Percentiles rank a stretch among this genome's conserved stretches.
Conservation (phyloP, 2,329 filamentous ascomycete species). For the Paraphaeosphaeria minitans region DNA sequence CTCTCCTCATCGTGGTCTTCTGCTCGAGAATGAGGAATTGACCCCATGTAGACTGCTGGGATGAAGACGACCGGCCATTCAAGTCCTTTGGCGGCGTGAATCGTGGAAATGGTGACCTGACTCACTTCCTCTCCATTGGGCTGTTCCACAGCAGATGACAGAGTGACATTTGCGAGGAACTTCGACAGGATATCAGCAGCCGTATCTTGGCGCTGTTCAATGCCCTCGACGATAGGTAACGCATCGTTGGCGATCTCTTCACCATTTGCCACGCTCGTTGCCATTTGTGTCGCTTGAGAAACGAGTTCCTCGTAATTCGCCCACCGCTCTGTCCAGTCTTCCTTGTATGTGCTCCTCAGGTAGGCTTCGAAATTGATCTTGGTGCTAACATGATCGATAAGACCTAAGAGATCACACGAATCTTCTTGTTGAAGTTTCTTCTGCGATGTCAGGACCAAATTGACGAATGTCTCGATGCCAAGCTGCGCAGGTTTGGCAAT, state of each 20-base stretch:
- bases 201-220: constrained; percentile 64
- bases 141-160: constrained; percentile 79
- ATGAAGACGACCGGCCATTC: constrained; percentile 98
- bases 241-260: constrained; percentile 53
- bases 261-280: constrained; percentile 50
- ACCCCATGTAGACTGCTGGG: constrained; percentile 85
- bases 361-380: constrained; percentile 77
- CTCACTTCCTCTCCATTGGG: constrained; percentile 61
- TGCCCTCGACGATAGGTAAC: constrained; percentile 70
- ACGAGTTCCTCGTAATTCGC: constrained; percentile 90
- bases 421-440: constrained; percentile 57
- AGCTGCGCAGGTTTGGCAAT: constrained; percentile 61
- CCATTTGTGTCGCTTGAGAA: constrained; percentile 75
- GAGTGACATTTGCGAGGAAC: constrained; percentile 87
- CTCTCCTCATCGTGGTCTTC: constrained; percentile 89
- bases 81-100: constrained; percentile 92
- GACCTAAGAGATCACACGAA: constrained; percentile 48
- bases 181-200: constrained; percentile 70
- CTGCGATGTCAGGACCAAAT: constrained; percentile 62
- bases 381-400: constrained; percentile 63
- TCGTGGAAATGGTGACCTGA: constrained; percentile 89
- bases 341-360: constrained; percentile 70
- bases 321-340: constrained; percentile 73
- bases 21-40: constrained; percentile 84
- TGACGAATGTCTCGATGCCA: constrained; percentile 63